Percentiles rank a stretch among this genome's conserved stretches.
phyloP scores from a whole-genome alignment of 2,329 filamentous ascomycete species.

The Penicillium sp. region DNA sequence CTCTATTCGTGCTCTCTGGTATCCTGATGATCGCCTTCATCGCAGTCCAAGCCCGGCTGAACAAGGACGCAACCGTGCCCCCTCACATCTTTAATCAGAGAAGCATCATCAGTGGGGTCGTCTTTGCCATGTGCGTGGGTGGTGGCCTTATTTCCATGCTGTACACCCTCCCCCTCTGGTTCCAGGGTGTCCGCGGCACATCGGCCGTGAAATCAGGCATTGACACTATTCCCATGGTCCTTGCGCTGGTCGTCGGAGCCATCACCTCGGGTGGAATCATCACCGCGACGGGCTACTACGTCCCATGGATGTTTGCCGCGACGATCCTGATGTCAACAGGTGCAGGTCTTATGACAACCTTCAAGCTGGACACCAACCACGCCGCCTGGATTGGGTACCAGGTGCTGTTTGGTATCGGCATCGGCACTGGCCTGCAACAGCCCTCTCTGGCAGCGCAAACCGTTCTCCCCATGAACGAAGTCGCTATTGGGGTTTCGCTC shows the following conservation, averaged over 20 bases:
- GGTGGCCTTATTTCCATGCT: constrained; percentile 43
- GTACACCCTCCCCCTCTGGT: constrained; percentile 50
- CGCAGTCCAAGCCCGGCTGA: constrained; percentile 48
- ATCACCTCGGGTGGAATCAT: constrained; percentile 36
- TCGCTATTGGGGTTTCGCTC: constrained; percentile 20
- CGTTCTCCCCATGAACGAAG: constrained; percentile 13
- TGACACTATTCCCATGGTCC: constrained; percentile 42
- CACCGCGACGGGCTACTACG: constrained; percentile 42
- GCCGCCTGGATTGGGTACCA: constrained; percentile 25
- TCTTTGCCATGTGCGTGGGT: constrained; percentile 40
- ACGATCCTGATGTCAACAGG: constrained; percentile 17
- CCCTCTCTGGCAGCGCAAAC: constrained; percentile 21
- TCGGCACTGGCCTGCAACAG: constrained; percentile 22
- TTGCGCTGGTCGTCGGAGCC: constrained; percentile 38
- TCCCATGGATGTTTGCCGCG: constrained; percentile 41
- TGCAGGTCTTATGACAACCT: constrained; percentile 21
- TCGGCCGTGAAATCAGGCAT: constrained; percentile 50
- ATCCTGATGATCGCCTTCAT: constrained; percentile 46
- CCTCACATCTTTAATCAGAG: constrained; percentile 53
- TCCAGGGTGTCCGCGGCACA: constrained; percentile 49
- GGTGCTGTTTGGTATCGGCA: constrained; percentile 20
- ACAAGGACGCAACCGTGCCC: constrained; percentile 54
- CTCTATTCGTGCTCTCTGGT: constrained; percentile 20
- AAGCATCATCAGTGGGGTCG: constrained; percentile 34
- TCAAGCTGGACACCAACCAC: constrained; percentile 17